phyloP scores from a whole-genome alignment of 768 basidiomycete species.

The Butyriboletus loyo region DNA sequence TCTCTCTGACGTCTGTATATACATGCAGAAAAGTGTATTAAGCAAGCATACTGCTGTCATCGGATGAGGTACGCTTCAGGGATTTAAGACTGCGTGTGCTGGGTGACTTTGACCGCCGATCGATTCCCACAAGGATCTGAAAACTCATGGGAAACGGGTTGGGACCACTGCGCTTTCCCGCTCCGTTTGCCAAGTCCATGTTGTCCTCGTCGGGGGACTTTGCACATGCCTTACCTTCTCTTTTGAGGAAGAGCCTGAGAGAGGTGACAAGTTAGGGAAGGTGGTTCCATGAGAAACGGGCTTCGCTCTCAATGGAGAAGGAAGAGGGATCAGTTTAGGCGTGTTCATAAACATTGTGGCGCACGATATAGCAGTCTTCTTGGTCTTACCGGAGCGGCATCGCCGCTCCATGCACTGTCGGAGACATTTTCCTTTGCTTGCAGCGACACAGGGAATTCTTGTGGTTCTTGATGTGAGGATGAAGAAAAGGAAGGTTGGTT shows the following conservation, averaged over 20 bases:
- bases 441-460: conserved; percentile 24
- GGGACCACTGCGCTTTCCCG: not conserved
- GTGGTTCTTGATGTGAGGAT: conserved; percentile 10
- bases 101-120: conserved; percentile 26
- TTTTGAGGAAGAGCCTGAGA: conserved; percentile 8
- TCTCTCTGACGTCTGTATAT: no score
- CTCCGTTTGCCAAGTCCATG: not conserved
- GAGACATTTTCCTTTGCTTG: conserved; percentile 24
- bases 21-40: no score
- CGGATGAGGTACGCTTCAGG: conserved; percentile 33
- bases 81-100: conserved; percentile 4
- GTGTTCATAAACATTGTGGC: not conserved
- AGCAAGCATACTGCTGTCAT: conserved; percentile 33
- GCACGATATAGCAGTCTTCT: conserved; percentile 13
- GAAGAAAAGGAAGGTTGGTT: conserved; percentile 1
- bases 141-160: conserved; percentile 51
- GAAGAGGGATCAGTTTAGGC: conserved; percentile 14
- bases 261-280: conserved; percentile 28
- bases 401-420: conserved; percentile 7
- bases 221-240: conserved; percentile 20
- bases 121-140: conserved; percentile 40
- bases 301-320: conserved; percentile 19
- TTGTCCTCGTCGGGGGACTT: not conserved
- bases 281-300: conserved; percentile 6
- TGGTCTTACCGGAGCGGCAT: conserved; percentile 10